Conservation (phyloP, 2,329 filamentous ascomycete species). For the Davidsoniella australis region DNA sequence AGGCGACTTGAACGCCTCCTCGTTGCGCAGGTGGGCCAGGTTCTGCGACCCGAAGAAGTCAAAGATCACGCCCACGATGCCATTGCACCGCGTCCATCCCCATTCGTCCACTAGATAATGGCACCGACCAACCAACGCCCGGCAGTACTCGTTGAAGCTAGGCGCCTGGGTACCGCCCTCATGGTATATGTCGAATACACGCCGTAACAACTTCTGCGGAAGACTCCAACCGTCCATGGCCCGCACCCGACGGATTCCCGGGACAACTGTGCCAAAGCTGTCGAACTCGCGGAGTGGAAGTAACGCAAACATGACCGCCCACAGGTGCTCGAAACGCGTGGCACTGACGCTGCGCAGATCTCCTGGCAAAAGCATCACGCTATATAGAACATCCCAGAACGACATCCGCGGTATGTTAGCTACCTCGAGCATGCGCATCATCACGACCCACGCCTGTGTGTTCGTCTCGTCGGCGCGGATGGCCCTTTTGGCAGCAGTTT, state of each 20-base stretch:
- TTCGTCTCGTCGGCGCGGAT: conserved; percentile 29
- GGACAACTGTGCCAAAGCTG: conserved; percentile 30
- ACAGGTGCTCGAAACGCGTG: conserved; percentile 33
- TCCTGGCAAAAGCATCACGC: conserved; percentile 23
- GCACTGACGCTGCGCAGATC: conserved; percentile 20
- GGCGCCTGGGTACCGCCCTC: conserved; percentile 36
- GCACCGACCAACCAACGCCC: conserved; percentile 40
- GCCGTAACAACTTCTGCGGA: conserved; percentile 37
- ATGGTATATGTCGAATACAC: conserved; percentile 41
- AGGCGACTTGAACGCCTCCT: conserved; percentile 44
- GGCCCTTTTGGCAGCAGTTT: conserved; percentile 31
- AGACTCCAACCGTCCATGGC: conserved; percentile 40
- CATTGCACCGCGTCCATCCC: conserved; percentile 44
- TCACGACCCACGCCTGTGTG: conserved; percentile 39
- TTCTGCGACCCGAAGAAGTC: conserved; percentile 50
- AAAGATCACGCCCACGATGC: conserved; percentile 43
- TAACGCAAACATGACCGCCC: conserved; percentile 42
- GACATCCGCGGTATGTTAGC: conserved; percentile 32
- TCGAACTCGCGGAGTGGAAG: conserved; percentile 46
- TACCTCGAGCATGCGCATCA: conserved; percentile 36
- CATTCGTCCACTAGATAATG: conserved; percentile 46
- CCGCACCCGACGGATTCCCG: conserved; percentile 18
- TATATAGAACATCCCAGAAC: conserved; percentile 44
- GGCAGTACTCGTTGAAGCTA: conserved; percentile 49
- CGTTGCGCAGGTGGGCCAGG: conserved; percentile 45